phyloP scores from a whole-genome alignment of 1,284 basidiomycete genomes.

The Ustilago bromivora region DNA sequence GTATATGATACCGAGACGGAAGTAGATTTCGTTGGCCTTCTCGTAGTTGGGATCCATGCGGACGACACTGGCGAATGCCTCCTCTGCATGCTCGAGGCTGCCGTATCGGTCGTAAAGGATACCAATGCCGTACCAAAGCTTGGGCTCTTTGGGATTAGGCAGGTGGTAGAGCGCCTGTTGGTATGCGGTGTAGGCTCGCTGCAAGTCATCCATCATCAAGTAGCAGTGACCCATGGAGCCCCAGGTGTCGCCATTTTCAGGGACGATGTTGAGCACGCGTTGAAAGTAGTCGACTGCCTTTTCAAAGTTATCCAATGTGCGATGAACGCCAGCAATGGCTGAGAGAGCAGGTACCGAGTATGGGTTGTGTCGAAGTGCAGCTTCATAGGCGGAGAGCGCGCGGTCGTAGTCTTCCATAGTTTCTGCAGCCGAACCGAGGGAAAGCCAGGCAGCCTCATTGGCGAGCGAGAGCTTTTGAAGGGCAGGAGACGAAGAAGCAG shows the following conservation, averaged over 20 bases:
- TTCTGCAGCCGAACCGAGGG: conserved; percentile 65
- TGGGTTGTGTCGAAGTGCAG: conserved; percentile 66
- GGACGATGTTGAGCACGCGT: conserved; percentile 80
- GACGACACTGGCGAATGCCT: conserved; percentile 95
- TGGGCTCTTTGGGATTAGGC: conserved; percentile 97
- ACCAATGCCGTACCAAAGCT: conserved; percentile 99
- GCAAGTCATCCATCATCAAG: conserved; percentile 98
- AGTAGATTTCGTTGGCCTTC: conserved; percentile 98
- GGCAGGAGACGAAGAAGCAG: conserved; percentile 35
- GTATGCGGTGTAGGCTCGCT: conserved; percentile 98
- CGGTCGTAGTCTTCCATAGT: conserved; percentile 68
- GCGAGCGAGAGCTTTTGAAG: conserved; percentile 63
- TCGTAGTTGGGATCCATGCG: conserved; percentile 98
- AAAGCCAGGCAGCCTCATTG: conserved; percentile 66
- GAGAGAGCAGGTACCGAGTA: conserved; percentile 67
- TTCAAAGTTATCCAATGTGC: conserved; percentile 67
- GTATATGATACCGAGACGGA: conserved; percentile 98
- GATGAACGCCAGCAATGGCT: conserved; percentile 67
- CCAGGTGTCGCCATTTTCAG: conserved; percentile 69
- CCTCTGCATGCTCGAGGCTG: conserved; percentile 96
- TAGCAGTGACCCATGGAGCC: conserved; percentile 84
- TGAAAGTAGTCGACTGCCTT: conserved; percentile 95
- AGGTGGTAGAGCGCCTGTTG: conserved; percentile 97
- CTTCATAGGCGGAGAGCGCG: conserved; percentile 65
- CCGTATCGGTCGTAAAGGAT: conserved; percentile 99